Evolutionary conservation across 2,329 filamentous ascomycete species (phyloP), one percentile per base, ranked within the genome.

Genomic region (Harringtonia lauricola): DNA sequence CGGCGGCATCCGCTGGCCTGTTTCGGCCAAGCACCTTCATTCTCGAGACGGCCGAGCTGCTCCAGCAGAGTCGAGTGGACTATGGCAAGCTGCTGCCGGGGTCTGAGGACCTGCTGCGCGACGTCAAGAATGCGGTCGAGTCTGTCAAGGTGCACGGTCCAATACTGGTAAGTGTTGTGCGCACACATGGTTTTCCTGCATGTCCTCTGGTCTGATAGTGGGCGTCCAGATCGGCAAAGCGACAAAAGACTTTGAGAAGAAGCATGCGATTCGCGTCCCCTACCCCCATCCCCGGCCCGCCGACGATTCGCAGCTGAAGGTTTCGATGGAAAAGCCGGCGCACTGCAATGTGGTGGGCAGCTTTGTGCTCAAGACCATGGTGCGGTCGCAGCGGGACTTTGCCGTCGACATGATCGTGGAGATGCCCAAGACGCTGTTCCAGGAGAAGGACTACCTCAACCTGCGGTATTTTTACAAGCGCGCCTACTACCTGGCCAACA

Each of bases 391-490:
- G 52, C 62, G 64, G 39, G 61, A 59, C 22, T 64, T 81, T 22
- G 69, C 74, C 15, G 71, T 95, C 47, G 90, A 96, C 61, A 76
- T 96, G 72, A 79, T 90, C 7, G 78, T 94, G 15, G 83, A 84
- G 39, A 94, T 98, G 79, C 90, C 92, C 6, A 62, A 67, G 45
- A 65, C 74, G 1, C 64, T 95, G 13, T 89, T 96, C 55, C 87
- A 95, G 57, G 86, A 94, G 36, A 96, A 96, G 64, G 92, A 98
- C 62, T 95, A 90, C 59, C 72, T 89, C 40, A 88, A 95, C 60
- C 74, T 92, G 67, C 79, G 92, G 48, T 96, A 94, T 64, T 95
- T 95, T 58, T 89, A 95, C 65, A 94, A 95, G 56, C 73, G 89
- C 50, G 85, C 92, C 13, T 96, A 90, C 62, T 96, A 94, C 57